Conservation (phyloP, 2,329 filamentous ascomycete species). For the Fusarium goolgardi region DNA sequence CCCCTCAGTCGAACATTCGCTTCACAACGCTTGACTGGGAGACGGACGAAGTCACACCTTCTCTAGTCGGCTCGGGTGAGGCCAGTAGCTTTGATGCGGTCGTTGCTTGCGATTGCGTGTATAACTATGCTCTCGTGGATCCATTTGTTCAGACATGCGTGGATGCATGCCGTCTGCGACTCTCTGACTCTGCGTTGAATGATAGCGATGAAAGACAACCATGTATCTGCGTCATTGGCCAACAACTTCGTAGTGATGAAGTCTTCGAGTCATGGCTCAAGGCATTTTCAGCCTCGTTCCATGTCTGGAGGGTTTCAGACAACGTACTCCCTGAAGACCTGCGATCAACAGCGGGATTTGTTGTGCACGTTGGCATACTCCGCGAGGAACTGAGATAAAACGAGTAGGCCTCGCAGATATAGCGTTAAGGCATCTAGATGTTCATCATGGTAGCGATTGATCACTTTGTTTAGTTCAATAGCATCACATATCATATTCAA, state of each 20-base stretch:
- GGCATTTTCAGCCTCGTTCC: slow-evolving; percentile 74
- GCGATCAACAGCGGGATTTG: slow-evolving; percentile 76
- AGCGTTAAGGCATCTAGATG: background rate
- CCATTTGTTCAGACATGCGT: slow-evolving; percentile 86
- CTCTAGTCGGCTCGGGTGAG: slow-evolving; percentile 53
- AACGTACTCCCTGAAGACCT: slow-evolving; percentile 68
- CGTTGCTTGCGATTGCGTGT: slow-evolving; percentile 92
- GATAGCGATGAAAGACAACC: slow-evolving; percentile 51
- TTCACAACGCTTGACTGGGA: slow-evolving; percentile 87
- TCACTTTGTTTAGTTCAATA: background rate
- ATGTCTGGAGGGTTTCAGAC: slow-evolving; percentile 81
- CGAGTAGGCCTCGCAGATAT: background rate
- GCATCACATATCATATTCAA: slow-evolving; percentile 7
- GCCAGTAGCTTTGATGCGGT: slow-evolving; percentile 73
- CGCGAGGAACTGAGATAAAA: slow-evolving; percentile 45
- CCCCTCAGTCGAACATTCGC: slow-evolving; percentile 56
- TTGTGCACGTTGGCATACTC: slow-evolving; percentile 81
- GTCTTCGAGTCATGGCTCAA: slow-evolving; percentile 87
- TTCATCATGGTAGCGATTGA: background rate
- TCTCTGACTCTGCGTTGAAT: slow-evolving; percentile 23
- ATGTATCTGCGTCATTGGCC: slow-evolving; percentile 83
- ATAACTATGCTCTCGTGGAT: slow-evolving; percentile 86
- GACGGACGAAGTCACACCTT: slow-evolving; percentile 63
- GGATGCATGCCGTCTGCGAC: slow-evolving; percentile 75
- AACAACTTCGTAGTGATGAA: slow-evolving; percentile 86